A percentile compares a stretch with the other conserved stretches of the same genome.
phyloP scores from a whole-genome alignment of 140 eudicot genomes.

The Stevia rebaudiana region DNA sequence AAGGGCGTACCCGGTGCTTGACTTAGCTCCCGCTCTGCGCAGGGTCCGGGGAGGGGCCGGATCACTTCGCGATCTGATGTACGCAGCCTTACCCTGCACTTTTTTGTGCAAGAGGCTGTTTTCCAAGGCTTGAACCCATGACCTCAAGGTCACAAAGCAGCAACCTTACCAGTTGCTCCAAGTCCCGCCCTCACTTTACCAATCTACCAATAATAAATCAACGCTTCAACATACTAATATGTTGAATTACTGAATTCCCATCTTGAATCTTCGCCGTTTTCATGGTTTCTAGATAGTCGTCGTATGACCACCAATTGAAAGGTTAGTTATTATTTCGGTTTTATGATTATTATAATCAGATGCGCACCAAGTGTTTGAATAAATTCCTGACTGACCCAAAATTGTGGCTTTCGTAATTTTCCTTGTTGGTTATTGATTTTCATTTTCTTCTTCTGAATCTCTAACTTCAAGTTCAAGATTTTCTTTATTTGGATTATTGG shows the following conservation, averaged over 20 bases:
- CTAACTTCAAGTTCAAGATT: neutral
- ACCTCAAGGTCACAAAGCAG: too few relatives aligned
- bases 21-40: too few relatives aligned
- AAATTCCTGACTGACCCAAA: conserved; percentile 14
- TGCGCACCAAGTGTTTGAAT: conserved; percentile 25
- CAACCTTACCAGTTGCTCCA: too few relatives aligned
- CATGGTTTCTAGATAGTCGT: neutral
- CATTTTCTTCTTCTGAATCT: neutral
- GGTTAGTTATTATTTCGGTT: conserved; percentile 1
- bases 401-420: neutral
- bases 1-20: too few relatives aligned
- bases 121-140: too few relatives aligned
- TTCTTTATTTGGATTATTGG: neutral
- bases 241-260: neutral
- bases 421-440: neutral
- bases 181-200: too few relatives aligned
- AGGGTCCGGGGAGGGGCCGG: too few relatives aligned
- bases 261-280: neutral
- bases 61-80: too few relatives aligned
- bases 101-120: too few relatives aligned
- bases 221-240: neutral
- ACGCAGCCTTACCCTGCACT: too few relatives aligned
- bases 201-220: neutral
- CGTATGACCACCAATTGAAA: neutral
- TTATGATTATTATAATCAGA: neutral